Evolutionary conservation across 73 alveolate species (phyloP).

Genomic region (Tetrahymena malaccensis): DNA sequence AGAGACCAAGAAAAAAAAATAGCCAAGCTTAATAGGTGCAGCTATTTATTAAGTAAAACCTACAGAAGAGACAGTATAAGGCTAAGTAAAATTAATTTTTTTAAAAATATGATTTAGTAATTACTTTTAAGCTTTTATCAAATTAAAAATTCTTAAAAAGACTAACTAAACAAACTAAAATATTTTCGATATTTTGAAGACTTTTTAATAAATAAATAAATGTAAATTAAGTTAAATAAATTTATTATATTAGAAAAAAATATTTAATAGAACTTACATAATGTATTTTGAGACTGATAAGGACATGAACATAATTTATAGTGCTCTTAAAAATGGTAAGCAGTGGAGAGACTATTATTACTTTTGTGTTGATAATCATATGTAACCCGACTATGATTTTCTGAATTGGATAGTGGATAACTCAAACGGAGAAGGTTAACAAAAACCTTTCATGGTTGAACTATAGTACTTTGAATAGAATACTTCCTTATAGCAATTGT

Average conservation of each 20-base stretch:
- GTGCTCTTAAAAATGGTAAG: not conserved
- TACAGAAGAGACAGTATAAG: not conserved
- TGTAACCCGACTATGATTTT: not conserved
- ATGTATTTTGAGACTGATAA: not conserved
- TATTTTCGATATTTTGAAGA: no score
- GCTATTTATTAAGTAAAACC: not conserved
- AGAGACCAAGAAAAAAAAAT: not conserved
- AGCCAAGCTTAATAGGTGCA: not conserved
- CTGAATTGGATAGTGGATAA: not conserved
- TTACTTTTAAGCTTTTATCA: no score
- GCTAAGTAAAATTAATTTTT: not conserved
- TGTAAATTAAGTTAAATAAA: not conserved
- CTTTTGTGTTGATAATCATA: not conserved
- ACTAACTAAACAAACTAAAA: no score
- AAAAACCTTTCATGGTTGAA: not conserved
- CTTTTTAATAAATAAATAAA: no score
- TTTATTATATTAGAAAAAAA: not conserved
- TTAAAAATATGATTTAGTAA: no score
- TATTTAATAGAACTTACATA: not conserved
- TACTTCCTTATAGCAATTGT: not conserved
- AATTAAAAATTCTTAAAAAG: no score
- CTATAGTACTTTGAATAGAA: not conserved
- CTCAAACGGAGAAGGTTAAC: not conserved
- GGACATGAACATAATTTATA: not conserved
- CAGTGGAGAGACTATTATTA: not conserved